A percentile compares a stretch with the other conserved stretches of the same genome.
Evolutionary conservation across 129 eudicot genomes (phyloP).

Genomic region (Heracleum sosnowskyi): DNA sequence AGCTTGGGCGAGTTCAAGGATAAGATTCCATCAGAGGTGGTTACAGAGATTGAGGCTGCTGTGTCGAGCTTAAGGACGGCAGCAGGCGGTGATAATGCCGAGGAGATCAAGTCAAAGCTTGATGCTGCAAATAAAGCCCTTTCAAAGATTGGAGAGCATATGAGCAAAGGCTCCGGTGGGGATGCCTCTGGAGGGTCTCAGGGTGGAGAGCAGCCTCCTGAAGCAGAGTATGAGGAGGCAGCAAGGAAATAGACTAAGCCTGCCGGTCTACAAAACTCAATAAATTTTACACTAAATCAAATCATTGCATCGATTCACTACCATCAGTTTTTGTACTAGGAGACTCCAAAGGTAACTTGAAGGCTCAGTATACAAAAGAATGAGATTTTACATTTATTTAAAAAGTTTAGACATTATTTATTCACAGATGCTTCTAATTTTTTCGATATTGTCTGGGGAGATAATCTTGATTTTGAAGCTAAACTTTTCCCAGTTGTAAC

Average conservation of each 20-base stretch:
- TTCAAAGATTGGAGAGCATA: constrained; percentile 11
- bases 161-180: not conserved
- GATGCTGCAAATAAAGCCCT: constrained; percentile 9
- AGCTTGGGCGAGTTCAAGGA: constrained; percentile 8
- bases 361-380: not conserved
- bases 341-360: not conserved
- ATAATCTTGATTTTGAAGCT: not conserved
- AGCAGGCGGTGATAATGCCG: not conserved
- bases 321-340: not conserved
- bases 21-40: constrained; percentile 11
- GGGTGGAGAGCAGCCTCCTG: constrained; percentile 9
- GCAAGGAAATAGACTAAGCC: not conserved
- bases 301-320: not conserved
- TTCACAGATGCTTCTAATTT: not conserved
- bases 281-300: not conserved
- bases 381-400: not conserved
- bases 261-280: not conserved
- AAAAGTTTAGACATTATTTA: not conserved
- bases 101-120: constrained; percentile 12
- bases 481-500: not conserved
- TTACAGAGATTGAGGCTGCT: constrained; percentile 1
- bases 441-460: not conserved
- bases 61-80: constrained; percentile 7
- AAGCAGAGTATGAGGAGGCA: constrained; percentile 12
- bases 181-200: constrained; percentile 2